Evolutionary conservation across 1,139 yeast genomes (phyloP).

Genomic region (Tardiomyces depauwii): DNA sequence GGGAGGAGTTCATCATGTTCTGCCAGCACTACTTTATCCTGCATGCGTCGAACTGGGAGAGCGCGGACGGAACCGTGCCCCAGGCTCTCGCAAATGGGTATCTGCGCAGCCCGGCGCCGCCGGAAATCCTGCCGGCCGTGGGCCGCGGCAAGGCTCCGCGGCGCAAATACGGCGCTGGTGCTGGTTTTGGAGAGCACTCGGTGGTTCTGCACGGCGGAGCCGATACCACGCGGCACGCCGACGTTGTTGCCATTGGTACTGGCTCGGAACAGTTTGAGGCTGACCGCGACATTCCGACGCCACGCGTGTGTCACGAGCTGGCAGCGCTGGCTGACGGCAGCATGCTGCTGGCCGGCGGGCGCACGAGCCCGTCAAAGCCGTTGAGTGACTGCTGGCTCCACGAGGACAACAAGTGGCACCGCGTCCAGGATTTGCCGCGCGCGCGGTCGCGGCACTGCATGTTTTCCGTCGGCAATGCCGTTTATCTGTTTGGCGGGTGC

Average conservation of each 20-base stretch:
- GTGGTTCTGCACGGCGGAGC: conserved; percentile 46
- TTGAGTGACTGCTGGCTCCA: conserved; percentile 34
- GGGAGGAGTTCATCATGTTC: conserved; percentile 71
- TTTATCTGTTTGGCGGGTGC: conserved; percentile 47
- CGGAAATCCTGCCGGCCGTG: background rate
- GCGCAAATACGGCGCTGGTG: conserved; percentile 41
- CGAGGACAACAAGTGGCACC: conserved; percentile 25
- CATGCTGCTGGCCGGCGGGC: conserved; percentile 58
- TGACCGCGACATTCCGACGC: conserved; percentile 10
- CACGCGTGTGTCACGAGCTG: conserved; percentile 54
- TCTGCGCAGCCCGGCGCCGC: background rate
- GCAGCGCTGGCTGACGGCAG: conserved; percentile 25
- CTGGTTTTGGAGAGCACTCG: conserved; percentile 19
- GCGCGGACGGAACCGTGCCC: background rate
- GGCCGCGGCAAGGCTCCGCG: conserved; percentile 10
- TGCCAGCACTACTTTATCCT: conserved; percentile 66
- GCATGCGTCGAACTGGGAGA: conserved; percentile 34
- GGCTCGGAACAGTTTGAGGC: conserved; percentile 1
- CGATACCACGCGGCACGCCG: conserved; percentile 32
- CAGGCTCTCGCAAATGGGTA: no score
- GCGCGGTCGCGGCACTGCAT: conserved; percentile 47
- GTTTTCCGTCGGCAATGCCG: conserved; percentile 25
- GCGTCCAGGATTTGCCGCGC: conserved; percentile 30
- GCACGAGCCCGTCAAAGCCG: conserved; percentile 46
- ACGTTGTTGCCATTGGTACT: conserved; percentile 13